Evolutionary conservation across 2,329 filamentous ascomycete species (phyloP).

Genomic region (Colletotrichum cuscutae): DNA sequence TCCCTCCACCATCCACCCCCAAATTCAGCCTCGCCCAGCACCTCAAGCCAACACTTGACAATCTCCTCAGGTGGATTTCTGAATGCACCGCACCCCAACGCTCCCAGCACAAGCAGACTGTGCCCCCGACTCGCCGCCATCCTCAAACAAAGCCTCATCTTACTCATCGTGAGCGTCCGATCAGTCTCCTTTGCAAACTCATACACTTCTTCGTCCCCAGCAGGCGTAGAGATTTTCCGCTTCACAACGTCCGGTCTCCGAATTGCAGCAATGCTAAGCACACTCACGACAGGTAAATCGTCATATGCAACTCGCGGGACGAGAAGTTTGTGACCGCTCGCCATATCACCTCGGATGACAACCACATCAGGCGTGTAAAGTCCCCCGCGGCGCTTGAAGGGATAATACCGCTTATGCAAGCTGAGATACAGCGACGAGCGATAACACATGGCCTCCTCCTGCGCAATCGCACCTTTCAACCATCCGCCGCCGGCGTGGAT

Average conservation of each 20-base stretch:
- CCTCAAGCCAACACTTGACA: conserved; percentile 70
- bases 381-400: conserved; percentile 56
- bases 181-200: conserved; percentile 55
- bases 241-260: conserved; percentile 48
- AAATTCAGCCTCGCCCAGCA: conserved; percentile 71
- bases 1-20: conserved; percentile 71
- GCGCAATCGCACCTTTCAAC: conserved; percentile 68
- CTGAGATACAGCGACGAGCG: conserved; percentile 65
- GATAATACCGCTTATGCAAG: conserved; percentile 62
- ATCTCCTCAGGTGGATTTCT: conserved; percentile 70
- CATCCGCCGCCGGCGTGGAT: conserved; percentile 71
- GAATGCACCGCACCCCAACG: conserved; percentile 76
- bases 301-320: conserved; percentile 43
- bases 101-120: conserved; percentile 71
- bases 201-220: conserved; percentile 40
- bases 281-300: conserved; percentile 63
- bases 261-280: conserved; percentile 70
- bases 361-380: conserved; percentile 71
- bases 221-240: conserved; percentile 33
- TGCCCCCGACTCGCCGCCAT: conserved; percentile 68
- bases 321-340: conserved; percentile 58
- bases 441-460: conserved; percentile 77
- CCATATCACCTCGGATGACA: conserved; percentile 63
- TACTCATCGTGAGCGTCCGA: conserved; percentile 66
- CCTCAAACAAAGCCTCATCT: conserved; percentile 70